Percentiles rank a stretch among this genome's conserved stretches.
Evolutionary conservation across 441 rosid genomes (phyloP).

Genomic region (Eruca vesicaria): DNA sequence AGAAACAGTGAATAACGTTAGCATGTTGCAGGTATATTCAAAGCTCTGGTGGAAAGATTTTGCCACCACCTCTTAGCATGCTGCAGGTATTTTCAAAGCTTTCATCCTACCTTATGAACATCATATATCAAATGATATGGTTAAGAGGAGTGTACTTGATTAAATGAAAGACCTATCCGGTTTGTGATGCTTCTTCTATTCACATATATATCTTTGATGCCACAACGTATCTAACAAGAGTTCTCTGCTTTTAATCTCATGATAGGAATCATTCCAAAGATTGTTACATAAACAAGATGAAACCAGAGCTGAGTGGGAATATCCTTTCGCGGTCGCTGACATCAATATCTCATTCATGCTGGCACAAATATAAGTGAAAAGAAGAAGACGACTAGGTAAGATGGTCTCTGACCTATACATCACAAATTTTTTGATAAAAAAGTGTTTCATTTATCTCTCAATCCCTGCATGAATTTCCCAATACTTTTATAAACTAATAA

Average conservation of each 20-base stretch:
- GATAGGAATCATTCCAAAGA: constrained; percentile 51
- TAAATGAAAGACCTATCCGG: constrained; percentile 59
- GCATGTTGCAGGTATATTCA: no score
- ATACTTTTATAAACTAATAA: constrained; percentile 13
- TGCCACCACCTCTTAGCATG: constrained; percentile 56
- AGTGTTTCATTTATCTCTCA: neutral
- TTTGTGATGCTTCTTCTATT: constrained; percentile 21
- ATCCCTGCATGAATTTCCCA: neutral
- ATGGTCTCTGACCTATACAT: neutral
- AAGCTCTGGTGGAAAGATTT: constrained; percentile 44
- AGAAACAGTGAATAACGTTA: no score
- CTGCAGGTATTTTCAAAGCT: no score
- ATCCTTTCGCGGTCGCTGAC: no score
- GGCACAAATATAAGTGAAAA: no score
- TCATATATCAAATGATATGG: no score
- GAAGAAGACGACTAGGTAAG: no score
- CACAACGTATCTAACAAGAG: neutral
- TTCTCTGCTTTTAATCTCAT: neutral
- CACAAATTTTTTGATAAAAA: neutral
- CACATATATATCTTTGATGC: neutral
- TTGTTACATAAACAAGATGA: no score
- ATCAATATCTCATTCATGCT: no score
- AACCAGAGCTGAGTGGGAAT: no score
- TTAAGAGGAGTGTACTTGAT: no score
- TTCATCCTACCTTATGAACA: no score